Base-by-base conservation (phyloP, 257 asterid species). In the Catharanthus roseus region DNA sequence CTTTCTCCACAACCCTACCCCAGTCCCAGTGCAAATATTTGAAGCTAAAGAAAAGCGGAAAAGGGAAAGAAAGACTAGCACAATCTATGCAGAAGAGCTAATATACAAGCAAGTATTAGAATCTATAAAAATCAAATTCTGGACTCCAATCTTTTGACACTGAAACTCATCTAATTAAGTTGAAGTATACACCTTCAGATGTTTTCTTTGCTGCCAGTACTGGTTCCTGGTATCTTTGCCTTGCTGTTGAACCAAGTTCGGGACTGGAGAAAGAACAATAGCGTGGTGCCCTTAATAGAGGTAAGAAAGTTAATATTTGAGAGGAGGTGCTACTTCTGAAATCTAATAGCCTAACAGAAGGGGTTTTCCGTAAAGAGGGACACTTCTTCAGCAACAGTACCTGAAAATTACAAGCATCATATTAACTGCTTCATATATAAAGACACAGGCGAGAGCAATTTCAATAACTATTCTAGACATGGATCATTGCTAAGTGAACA, bases 131-230 rank as follows among this genome's bases (percentile, higher is more conserved):
- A 60, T 28, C 3, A 62, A 61, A 65, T 42, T n/a, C 29, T 70
- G 28, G 38, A 18, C 36, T 55, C 28, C 56, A 49, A 28, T 66
- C 12, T 45, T 29, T 44, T 41, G 47, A 62, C 50, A 53, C 34
- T 10, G 53, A 4, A 54, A 38, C 69, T 62, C 36, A 12, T 68
- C 39, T 23, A 69, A 44, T 50, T 15, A 29, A 5, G 50, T 10
- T 11, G 4, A 64, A 31, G 19, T 70, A 23, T 60, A 68, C 69
- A 93, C 97, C 98, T 93, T 82, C 92, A 60, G 96, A 72, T 72
- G 86, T 84, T 67, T 85, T 85, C 78, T 84, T 90, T 23, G 84
- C 93, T n/a, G 95, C 95, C 93, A 90, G 79, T 69, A 90, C 84
- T 50, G 95, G 96, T 64, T 91, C 88, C 58, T 88, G 87, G 2